Percentiles rank a stretch among this genome's conserved stretches.
phyloP scores from a whole-genome alignment of 306 rosid genomes.

The Medicago ruthenica region DNA sequence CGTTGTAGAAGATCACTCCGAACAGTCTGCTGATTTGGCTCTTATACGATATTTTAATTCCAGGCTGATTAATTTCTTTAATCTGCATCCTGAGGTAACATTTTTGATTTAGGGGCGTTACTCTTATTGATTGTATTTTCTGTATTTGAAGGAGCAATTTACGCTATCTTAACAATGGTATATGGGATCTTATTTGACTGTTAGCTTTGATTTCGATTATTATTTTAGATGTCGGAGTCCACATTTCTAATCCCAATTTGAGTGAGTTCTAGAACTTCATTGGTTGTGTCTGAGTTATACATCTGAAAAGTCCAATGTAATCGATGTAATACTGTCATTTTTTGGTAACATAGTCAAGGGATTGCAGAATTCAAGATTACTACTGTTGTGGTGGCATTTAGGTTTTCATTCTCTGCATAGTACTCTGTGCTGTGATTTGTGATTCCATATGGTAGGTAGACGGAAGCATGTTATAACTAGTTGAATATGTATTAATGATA shows the following conservation, averaged over 20 bases:
- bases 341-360: too few species aligned
- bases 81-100: conserved; percentile 63
- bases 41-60: conserved; percentile 55
- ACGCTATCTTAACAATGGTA: too few species aligned
- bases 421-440: too few species aligned
- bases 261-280: conserved; percentile 1
- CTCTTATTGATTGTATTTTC: neutral
- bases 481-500: too few species aligned
- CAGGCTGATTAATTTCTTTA: conserved; percentile 56
- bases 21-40: conserved; percentile 53
- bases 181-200: conserved; percentile 3
- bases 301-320: too few species aligned
- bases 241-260: neutral
- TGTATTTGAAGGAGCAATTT: neutral
- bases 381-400: too few species aligned
- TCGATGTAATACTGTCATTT: too few species aligned
- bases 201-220: conserved; percentile 13
- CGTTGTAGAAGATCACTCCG: conserved; percentile 49
- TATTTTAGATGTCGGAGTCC: neutral
- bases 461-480: too few species aligned
- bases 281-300: conserved; percentile 2
- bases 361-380: too few species aligned
- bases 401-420: too few species aligned
- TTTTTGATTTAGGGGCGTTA: conserved; percentile 3
- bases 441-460: too few species aligned